A percentile compares a stretch with the other conserved stretches of the same genome.
phyloP scores from a whole-genome alignment of 345 rosid species.

The Pistacia atlantica region DNA sequence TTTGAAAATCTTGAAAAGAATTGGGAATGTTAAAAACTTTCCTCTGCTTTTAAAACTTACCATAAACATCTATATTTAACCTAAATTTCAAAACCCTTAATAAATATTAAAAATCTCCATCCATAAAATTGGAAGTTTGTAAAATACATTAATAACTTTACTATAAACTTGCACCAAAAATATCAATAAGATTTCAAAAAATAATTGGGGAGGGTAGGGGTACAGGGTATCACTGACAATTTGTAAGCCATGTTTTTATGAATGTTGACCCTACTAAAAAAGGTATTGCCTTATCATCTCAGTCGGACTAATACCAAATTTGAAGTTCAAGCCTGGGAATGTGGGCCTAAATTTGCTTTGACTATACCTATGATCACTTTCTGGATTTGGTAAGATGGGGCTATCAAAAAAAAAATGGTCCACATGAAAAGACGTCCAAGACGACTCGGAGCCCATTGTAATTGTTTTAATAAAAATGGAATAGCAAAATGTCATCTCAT shows the following conservation, averaged over 20 bases:
- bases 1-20: too few relatives aligned
- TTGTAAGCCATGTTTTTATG: neutral
- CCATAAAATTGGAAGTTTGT: too few relatives aligned
- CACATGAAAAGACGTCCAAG: slow-evolving; percentile 10
- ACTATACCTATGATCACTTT: neutral
- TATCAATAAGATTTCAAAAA: too few relatives aligned
- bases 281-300: neutral
- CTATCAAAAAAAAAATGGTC: slow-evolving; percentile 7
- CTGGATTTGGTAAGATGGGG: slow-evolving; percentile 19
- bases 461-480: neutral
- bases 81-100: too few relatives aligned
- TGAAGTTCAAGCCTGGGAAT: neutral
- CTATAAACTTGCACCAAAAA: too few relatives aligned
- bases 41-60: too few relatives aligned
- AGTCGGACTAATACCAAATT: slow-evolving; percentile 8
- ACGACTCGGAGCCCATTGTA: slow-evolving; percentile 5
- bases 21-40: too few relatives aligned
- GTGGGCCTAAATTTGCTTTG: slow-evolving; percentile 11
- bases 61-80: too few relatives aligned
- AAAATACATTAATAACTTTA: too few relatives aligned
- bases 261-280: slow-evolving; percentile 9
- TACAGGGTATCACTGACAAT: too few relatives aligned
- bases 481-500: neutral
- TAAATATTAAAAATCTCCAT: too few relatives aligned
- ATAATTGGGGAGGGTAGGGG: too few relatives aligned